Evolutionary conservation across 148 eudicot species (phyloP).

Genomic region (Vaccinium corymbosum): DNA sequence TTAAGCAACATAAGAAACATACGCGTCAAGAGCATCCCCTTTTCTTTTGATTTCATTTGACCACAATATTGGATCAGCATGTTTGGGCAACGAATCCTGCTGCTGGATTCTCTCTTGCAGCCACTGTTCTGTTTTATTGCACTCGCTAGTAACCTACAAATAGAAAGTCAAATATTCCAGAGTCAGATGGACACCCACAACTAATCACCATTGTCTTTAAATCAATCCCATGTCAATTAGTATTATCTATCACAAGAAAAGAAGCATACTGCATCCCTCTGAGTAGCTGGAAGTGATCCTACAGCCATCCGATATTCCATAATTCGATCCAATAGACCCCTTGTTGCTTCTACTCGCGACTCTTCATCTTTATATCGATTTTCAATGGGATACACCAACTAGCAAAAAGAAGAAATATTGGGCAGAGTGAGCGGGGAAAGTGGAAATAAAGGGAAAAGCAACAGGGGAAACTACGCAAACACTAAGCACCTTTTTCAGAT

Average conservation of each 20-base stretch:
- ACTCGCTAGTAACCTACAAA: constrained; percentile 59
- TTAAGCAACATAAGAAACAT: constrained; percentile 16
- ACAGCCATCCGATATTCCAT: constrained; percentile 38
- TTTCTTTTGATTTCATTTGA: constrained; percentile 46
- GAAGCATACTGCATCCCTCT: constrained; percentile 61
- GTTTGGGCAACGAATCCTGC: constrained; percentile 62
- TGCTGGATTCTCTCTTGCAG: constrained; percentile 39
- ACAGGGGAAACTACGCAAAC: constrained; percentile 7
- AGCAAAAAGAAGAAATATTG: constrained; percentile 14
- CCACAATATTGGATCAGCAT: constrained; percentile 57
- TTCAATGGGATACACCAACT: constrained; percentile 90
- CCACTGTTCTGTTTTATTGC: constrained; percentile 60
- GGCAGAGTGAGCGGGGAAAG: constrained; percentile 5
- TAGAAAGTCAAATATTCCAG: constrained; percentile 10
- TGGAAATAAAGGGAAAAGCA: background rate
- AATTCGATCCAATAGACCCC: constrained; percentile 40
- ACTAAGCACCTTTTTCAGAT: constrained; percentile 58
- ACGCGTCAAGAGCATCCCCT: constrained; percentile 49
- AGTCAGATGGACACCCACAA: constrained; percentile 7
- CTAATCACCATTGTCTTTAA: background rate
- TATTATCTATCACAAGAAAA: background rate
- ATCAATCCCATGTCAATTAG: background rate
- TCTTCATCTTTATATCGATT: constrained; percentile 70
- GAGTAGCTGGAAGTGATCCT: constrained; percentile 40
- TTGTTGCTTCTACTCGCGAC: constrained; percentile 54